Base-by-base conservation (phyloP, 2,329 filamentous ascomycete species). In the Neofusicoccum laricinum region DNA sequence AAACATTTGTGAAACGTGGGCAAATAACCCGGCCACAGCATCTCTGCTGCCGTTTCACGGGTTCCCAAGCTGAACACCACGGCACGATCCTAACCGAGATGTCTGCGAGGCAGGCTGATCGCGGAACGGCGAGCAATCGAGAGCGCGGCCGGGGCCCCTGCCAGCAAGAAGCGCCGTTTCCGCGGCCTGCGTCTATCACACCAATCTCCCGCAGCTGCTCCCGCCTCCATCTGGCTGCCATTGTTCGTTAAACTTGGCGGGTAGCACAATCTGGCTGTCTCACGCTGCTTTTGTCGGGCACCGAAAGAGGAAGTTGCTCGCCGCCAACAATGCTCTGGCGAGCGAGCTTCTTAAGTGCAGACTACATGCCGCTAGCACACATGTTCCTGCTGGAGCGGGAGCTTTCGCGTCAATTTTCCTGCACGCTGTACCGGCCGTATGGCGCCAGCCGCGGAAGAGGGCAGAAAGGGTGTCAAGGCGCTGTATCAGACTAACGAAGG, bases 161-260 rank as follows among this genome's bases (percentile, higher is more conserved):
- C 53, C 55, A 32, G 55, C 15, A 59, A 30, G 25, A 30, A 59
- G 41, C 55, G 55, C 55, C 25, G 25, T 58, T 58, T 58, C 53
- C 55, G 55, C 55, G 36, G 53, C 55, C 41, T 46, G 55, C 55
- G 55, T 59, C 55, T 48, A 59, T 59, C 55, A 36, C 55, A 46
- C 55, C 55, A 59, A 36, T 59, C 25, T 38, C 30, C 41, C 30
- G 53, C 40, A 19, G 41, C 55, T 36, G 55, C 55, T 43, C 38
- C 11, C 21, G 11, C 51, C n/a, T 41, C 11, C 25, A 32, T n/a
- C 25, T 19, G 45, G 25, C 25, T 10, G 51, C 51, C 51, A 40
- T 55, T 41, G 40, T 46, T 36, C 30, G 25, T 46, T 12, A 17
- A 45, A 12, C 53, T 32, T 58, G 51, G 51, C 25, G 53, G 4